These are phyloP conservation scores for Sporothrix schenckii DNA, from an alignment of 2,329 filamentous ascomycete genomes.

Conservation along the genomic window DNA sequence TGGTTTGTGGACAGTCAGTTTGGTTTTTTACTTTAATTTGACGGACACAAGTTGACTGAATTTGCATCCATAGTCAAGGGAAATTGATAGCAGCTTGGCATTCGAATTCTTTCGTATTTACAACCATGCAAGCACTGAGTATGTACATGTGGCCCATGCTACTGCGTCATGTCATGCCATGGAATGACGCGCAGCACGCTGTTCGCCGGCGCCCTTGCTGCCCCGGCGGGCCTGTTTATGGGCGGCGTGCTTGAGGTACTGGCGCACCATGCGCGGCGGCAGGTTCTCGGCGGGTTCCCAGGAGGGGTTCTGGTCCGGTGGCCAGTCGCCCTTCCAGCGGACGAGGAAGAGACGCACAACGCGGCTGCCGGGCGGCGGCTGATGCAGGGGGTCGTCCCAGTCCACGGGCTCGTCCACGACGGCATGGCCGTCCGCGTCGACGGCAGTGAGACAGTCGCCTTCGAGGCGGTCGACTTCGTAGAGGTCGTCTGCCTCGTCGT, in stretches of 20 bases:
- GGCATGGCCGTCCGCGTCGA: constrained; percentile 47
- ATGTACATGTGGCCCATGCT: background rate
- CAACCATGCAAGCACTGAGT: background rate
- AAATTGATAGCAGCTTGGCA: no score
- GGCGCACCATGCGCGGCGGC: constrained; percentile 46
- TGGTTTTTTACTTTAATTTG: background rate
- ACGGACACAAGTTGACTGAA: background rate
- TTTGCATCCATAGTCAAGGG: background rate
- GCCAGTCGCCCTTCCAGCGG: constrained; percentile 62
- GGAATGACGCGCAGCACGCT: background rate
- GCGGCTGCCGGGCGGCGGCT: constrained; percentile 36
- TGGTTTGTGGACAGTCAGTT: background rate
- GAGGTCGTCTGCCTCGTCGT: constrained; percentile 36
- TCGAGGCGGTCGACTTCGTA: constrained; percentile 38
- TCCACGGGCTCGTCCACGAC: constrained; percentile 36
- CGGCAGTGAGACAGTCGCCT: constrained; percentile 50
- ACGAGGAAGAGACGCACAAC: constrained; percentile 54
- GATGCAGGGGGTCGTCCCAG: constrained; percentile 36
- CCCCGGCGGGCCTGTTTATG: background rate
- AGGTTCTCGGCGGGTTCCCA: constrained; percentile 63
- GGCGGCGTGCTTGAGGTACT: constrained; percentile 45
- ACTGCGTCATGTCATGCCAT: background rate
- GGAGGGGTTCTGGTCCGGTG: constrained; percentile 57
- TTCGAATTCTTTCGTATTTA: background rate
- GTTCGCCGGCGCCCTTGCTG: background rate